phyloP scores from a whole-genome alignment of 306 rosid species.

The Calophaca sinica region DNA sequence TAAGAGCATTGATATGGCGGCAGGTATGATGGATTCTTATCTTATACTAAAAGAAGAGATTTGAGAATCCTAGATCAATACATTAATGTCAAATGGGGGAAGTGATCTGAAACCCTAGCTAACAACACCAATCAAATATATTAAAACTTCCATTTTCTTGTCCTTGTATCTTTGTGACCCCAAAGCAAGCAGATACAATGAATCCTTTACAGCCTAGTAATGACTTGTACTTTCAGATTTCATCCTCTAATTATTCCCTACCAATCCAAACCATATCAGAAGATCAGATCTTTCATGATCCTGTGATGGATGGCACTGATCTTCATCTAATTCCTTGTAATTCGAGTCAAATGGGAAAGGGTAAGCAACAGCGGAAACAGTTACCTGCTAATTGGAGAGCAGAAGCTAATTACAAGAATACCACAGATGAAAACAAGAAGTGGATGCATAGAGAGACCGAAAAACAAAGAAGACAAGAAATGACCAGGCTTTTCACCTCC shows the following conservation, averaged over 20 bases:
- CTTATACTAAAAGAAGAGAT: slow-evolving; percentile 33
- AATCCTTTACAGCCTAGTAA: slow-evolving; percentile 56
- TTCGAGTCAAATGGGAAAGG: slow-evolving; percentile 7
- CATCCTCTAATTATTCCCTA: slow-evolving; percentile 45
- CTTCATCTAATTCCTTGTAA: background rate
- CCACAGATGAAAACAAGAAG: slow-evolving; percentile 40
- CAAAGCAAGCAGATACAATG: slow-evolving; percentile 40
- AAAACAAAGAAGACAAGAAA: slow-evolving; percentile 72
- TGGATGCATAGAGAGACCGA: slow-evolving; percentile 62
- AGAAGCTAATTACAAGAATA: slow-evolving; percentile 1
- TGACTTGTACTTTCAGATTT: slow-evolving; percentile 52
- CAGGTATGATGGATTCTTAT: slow-evolving; percentile 34
- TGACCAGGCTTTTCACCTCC: slow-evolving; percentile 54
- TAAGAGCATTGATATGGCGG: slow-evolving; percentile 17
- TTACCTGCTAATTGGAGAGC: background rate
- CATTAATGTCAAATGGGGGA: too few species aligned
- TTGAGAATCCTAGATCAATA: slow-evolving; percentile 26
- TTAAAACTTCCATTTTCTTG: background rate
- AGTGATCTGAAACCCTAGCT: slow-evolving; percentile 47
- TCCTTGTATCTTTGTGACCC: background rate
- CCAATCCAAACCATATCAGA: slow-evolving; percentile 51
- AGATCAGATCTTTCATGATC: slow-evolving; percentile 53
- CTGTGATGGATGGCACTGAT: slow-evolving; percentile 22
- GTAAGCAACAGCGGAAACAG: slow-evolving; percentile 36
- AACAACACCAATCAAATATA: background rate